Base-by-base conservation (phyloP, 164 flowering plant genomes). In the Berberis thunbergii region DNA sequence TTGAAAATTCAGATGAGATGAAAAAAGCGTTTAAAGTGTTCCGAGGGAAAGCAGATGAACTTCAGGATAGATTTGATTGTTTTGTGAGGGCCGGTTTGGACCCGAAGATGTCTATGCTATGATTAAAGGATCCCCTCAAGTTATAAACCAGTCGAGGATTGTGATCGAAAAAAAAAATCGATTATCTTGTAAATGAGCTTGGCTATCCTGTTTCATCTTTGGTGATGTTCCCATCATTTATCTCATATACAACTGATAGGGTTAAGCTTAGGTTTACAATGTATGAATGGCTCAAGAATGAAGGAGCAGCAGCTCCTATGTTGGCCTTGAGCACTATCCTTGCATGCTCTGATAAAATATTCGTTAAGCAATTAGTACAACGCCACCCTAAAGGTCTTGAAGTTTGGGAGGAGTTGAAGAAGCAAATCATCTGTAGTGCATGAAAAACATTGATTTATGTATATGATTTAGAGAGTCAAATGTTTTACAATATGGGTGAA, bases 1-100 rank as follows among this genome's bases (percentile, higher is more conserved):
- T 49, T 9, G 84, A 83, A 70, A 67, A 81, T 60, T 76, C 89
- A 4, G 54, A 59, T 2, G 79, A 78, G 61, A 76, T 88, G 84
- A 71, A 70, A 38, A 75, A 59, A 63, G 87, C 88, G n/a, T 58
- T 79, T 10, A 84, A 79, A 72, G 45, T 57, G 3, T 81, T 80
- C 57, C 81, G 87, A 53, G 97, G 97, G 49, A 83, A 70, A 59
- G 86, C 84, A 62, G 64, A 43, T 5, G 82, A 86, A 54, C 83
- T 91, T 45, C 89, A 82, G 63, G 93, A 86, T 68, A 79, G 96
- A 73, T 85, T 81, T 67, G 82, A 82, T 68, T 83, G 78, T 66
- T 65, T 88, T 45, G 82, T 88, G 61, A 70, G 80, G 41, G 75
- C 80, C 49, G 97, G 97, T 39, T 68, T 91, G 62, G 77, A 73